Base-by-base conservation (phyloP, 495 filamentous ascomycete genomes). In the Geopyxis carbonaria region DNA sequence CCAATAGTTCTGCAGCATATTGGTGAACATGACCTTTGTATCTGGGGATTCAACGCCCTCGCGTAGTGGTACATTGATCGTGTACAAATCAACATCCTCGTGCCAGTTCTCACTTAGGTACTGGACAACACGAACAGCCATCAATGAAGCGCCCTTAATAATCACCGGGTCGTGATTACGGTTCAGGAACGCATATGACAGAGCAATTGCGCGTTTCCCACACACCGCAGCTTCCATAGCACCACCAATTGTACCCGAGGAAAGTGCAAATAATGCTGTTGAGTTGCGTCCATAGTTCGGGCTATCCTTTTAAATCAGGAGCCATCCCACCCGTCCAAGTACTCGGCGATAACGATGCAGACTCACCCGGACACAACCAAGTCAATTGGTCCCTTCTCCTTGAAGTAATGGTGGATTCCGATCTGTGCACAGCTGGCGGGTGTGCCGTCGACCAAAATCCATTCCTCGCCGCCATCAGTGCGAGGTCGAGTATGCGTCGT, bases 241-340 rank as follows among this genome's bases (percentile, higher is more conserved):
- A 0, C 75, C 89, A 13, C 89, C 89, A 33, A 97, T 63, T 0
- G 89, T 97, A 15, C 89, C 89, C 29, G 75, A 82, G 27, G 75
- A 82, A 37, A 97, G 61, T n/a, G 78, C 76, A 51, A 95, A 94
- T 15, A 93, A 67, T 0, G 87, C 80, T 0, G 89, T 95, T 2
- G 80, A 80, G 60, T 97, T 97, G 25, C 87, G 66, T 5, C 89
- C 89, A 61, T 93, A 94, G 57, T 97, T 97, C 5, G 89, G 89
- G 1, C 43, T 45, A 38, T 28, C 14, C 10, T n/a, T n/a, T n/a
- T 18, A 34, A 34, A 10, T 3, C 2, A 19, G 14, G 13, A 34
- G 31, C 31, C 20, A 22, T 20, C 34, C 9, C 31, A 34, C 1
- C 2, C 16, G 20, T 21, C 5, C 34, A 33, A 7, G 31, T 33